Evolutionary conservation across 345 rosid genomes (phyloP).

Genomic region (Lepidium didymum): DNA sequence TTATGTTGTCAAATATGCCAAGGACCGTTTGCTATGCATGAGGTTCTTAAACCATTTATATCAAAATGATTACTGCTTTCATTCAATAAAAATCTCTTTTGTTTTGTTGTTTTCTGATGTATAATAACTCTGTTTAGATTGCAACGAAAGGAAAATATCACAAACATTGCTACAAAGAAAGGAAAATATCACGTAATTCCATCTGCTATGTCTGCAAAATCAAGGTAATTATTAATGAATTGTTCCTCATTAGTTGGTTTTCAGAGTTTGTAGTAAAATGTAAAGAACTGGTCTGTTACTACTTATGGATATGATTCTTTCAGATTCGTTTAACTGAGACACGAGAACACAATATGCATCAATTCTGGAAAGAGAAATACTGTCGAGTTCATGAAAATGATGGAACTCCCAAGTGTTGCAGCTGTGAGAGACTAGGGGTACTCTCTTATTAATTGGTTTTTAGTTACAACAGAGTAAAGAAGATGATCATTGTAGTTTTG

Average conservation of each 20-base stretch:
- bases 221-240: not conserved
- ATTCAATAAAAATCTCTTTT: not conserved
- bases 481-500: not conserved
- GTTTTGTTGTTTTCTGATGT: not conserved
- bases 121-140: not conserved
- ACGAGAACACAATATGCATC: slow-evolving; percentile 44
- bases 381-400: slow-evolving; percentile 1
- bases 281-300: too few species aligned
- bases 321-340: slow-evolving; percentile 47
- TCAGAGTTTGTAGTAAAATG: too few species aligned
- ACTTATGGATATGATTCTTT: slow-evolving; percentile 1
- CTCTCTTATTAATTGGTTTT: not conserved
- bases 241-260: too few species aligned
- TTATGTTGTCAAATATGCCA: slow-evolving; percentile 54
- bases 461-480: not conserved
- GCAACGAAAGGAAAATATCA: not conserved
- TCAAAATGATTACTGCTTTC: not conserved
- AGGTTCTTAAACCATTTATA: slow-evolving; percentile 36
- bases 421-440: slow-evolving; percentile 27
- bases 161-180: not conserved
- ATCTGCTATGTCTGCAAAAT: slow-evolving; percentile 13
- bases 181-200: not conserved
- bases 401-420: slow-evolving; percentile 19
- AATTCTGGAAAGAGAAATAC: slow-evolving; percentile 18
- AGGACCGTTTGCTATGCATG: slow-evolving; percentile 41